Conservation (phyloP, 2,329 filamentous ascomycete species). For the Alternaria sp. region DNA sequence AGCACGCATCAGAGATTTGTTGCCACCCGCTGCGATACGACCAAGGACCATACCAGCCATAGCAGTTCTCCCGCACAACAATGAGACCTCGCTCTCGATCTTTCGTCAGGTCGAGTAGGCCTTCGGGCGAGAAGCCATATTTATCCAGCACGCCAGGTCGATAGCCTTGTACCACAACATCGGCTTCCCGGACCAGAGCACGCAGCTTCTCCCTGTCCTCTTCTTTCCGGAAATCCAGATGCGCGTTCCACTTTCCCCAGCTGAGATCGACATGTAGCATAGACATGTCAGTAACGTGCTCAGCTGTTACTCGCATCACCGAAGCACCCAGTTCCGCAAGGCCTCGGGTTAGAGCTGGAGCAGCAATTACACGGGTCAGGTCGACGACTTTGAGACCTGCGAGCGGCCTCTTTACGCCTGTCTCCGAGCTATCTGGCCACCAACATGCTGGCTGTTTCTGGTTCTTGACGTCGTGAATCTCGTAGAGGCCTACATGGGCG, state of each 20-base stretch:
- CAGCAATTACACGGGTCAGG: constrained; percentile 57
- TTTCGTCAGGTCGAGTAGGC: constrained; percentile 51
- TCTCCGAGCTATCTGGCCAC: constrained; percentile 49
- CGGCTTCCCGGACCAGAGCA: constrained; percentile 55
- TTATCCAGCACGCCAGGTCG: constrained; percentile 55
- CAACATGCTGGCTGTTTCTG: constrained; percentile 45
- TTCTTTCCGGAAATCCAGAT: constrained; percentile 53
- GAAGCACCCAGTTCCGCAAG: constrained; percentile 57
- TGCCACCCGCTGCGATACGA: constrained; percentile 59
- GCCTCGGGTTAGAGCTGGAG: constrained; percentile 51
- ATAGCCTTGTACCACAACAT: constrained; percentile 60
- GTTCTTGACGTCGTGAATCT: constrained; percentile 40
- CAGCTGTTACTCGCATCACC: constrained; percentile 54
- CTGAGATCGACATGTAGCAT: constrained; percentile 55
- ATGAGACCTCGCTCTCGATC: constrained; percentile 54
- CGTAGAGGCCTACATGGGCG: constrained; percentile 50
- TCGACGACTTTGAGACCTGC: constrained; percentile 60
- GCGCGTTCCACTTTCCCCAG: constrained; percentile 58
- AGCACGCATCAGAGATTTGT: constrained; percentile 57
- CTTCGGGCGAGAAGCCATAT: constrained; percentile 53
- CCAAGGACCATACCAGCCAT: constrained; percentile 60
- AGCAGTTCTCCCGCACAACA: constrained; percentile 60
- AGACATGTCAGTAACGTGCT: constrained; percentile 51
- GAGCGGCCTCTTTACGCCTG: constrained; percentile 47
- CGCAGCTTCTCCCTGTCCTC: constrained; percentile 49